These are phyloP conservation scores for Globomyces pollinis-pini DNA, from an alignment of 192 early-diverging fungal species.

Conservation along the genomic window DNA sequence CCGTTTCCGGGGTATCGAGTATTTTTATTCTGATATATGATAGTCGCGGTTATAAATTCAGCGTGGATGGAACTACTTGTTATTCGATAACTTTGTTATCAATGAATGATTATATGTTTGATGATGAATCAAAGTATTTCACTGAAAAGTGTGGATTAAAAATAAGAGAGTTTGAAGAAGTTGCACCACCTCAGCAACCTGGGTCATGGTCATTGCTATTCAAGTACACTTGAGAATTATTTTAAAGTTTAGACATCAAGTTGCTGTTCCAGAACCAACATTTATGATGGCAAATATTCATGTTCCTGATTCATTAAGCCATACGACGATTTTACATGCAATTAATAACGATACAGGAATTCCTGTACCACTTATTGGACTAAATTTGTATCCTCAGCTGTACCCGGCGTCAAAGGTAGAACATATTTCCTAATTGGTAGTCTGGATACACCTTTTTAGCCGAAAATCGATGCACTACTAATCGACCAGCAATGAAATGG, in stretches of 20 bases:
- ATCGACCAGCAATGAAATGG: constrained; percentile 36
- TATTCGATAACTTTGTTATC: constrained; percentile 38
- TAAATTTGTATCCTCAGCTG: constrained; percentile 23
- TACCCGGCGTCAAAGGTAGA: constrained; percentile 38
- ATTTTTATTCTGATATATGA: too few species aligned
- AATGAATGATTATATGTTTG: constrained; percentile 33
- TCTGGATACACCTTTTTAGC: constrained; percentile 42
- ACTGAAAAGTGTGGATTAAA: constrained; percentile 28
- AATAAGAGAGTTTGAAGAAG: constrained; percentile 45
- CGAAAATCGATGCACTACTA: constrained; percentile 24
- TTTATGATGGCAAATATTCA: constrained; percentile 32
- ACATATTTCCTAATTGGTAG: constrained; percentile 17
- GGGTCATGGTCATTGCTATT: constrained; percentile 41
- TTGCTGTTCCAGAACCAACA: constrained; percentile 31
- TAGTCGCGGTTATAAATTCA: constrained; percentile 33
- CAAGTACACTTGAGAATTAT: constrained; percentile 28
- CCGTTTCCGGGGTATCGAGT: constrained; percentile 31
- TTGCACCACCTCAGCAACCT: constrained; percentile 30
- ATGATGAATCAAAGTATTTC: constrained; percentile 46
- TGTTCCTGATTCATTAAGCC: constrained; percentile 33
- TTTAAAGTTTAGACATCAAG: constrained; percentile 16
- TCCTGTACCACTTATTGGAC: constrained; percentile 32
- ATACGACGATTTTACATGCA: constrained; percentile 24
- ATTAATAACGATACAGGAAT: constrained; percentile 42
- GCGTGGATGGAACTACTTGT: constrained; percentile 33